Base-by-base conservation (phyloP, 2,329 filamentous ascomycete genomes). In the Aureobasidium sp. region DNA sequence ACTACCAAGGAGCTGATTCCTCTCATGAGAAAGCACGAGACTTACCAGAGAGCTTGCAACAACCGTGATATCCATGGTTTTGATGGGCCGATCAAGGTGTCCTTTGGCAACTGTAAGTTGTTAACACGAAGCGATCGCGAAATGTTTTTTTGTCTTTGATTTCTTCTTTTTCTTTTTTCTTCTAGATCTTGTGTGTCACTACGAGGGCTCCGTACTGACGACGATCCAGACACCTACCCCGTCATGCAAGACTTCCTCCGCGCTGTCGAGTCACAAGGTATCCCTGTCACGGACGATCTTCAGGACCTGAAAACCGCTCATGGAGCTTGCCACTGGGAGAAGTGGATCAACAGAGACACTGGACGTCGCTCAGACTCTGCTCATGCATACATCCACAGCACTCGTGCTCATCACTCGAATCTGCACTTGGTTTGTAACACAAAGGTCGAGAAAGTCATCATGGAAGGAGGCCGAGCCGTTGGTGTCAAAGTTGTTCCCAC, bases 301-400 rank as follows among this genome's bases (percentile, higher is more conserved):
- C 64, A 65, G 45, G 65, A 65, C 53, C 33, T 66, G 39, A 37
- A 37, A 91, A 89, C 86, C 1, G 86, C 76, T 48, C 79, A 82
- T 49, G 89, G 89, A 65, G 89, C 88, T 49, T 88, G 91, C 75
- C 88, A 91, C 66, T 92, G 89, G 89, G 77, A 92, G 61, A 91
- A 92, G 75, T 92, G 89, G 89, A 91, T 92, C 74, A 91, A 92
- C 69, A 82, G 78, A 17, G 72, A 84, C 73, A 84, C 82, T 69
- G 88, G 88, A 48, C 84, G 89, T 56, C 86, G 89, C 62, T 88
- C 85, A 63, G 89, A 92, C 74, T 87, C 85, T 60, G 89, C 89
- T 7, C 88, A 91, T 68, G 88, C 85, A 2, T 92, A 92, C 67
- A 79, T 93, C 64, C 89, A 93, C 73, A 85, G 86, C 59, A 92